A percentile compares a stretch with the other conserved stretches of the same genome.
These are phyloP conservation scores for Orbilia quercus DNA, from an alignment of 2,329 filamentous ascomycete species.

Conservation along the genomic window DNA sequence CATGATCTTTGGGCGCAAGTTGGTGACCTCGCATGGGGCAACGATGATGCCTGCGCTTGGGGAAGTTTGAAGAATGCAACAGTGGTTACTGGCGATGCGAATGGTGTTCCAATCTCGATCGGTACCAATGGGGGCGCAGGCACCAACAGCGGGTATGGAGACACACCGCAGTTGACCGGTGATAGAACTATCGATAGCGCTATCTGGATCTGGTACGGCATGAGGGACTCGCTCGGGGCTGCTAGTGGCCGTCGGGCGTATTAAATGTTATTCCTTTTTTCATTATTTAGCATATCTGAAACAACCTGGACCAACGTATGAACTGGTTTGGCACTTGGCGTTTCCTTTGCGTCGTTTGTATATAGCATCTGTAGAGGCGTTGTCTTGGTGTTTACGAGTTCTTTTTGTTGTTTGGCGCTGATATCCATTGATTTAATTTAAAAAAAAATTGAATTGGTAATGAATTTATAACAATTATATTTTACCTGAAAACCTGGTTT, in stretches of 20 bases:
- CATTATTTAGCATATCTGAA: not conserved
- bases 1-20: constrained; percentile 40
- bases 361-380: constrained; percentile 31
- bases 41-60: constrained; percentile 26
- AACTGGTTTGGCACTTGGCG: not conserved
- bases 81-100: constrained; percentile 40
- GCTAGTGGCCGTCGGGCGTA: constrained; percentile 19
- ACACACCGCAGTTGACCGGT: constrained; percentile 44
- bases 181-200: constrained; percentile 37
- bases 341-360: constrained; percentile 20
- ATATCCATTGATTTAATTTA: constrained; percentile 11
- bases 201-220: constrained; percentile 44
- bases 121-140: constrained; percentile 9
- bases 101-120: constrained; percentile 50
- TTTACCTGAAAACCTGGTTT: no score
- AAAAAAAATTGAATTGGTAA: constrained; percentile 4
- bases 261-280: constrained; percentile 2
- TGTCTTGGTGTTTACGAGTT: constrained; percentile 10
- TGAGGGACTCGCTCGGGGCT: constrained; percentile 30
- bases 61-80: constrained; percentile 52
- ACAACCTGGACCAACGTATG: not conserved
- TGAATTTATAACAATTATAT: not conserved
- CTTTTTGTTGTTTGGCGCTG: constrained; percentile 5
- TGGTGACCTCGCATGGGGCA: constrained; percentile 41
- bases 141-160: constrained; percentile 32